Conservation (phyloP, 2,329 filamentous ascomycete genomes). For the Cordyceps cateniannulata region DNA sequence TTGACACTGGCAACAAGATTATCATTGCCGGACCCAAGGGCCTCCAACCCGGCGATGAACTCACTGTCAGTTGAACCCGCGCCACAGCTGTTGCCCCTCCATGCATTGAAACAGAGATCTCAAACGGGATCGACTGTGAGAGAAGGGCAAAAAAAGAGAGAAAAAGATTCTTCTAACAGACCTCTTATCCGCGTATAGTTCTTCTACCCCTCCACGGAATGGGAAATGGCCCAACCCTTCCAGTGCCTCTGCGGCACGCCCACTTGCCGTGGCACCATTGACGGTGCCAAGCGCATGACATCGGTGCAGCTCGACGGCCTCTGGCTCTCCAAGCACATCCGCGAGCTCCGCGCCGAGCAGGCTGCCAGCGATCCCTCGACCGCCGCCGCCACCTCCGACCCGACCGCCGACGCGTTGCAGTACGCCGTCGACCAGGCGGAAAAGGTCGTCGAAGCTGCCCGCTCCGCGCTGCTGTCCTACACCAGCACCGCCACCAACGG, state of each 20-base stretch:
- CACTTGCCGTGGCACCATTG: conserved; percentile 55
- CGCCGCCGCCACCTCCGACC: conserved; percentile 23
- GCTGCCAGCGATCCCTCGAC: neutral
- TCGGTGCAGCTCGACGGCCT: conserved; percentile 46
- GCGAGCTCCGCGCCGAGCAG: conserved; percentile 43
- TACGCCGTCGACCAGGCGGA: conserved; percentile 40
- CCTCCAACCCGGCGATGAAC: conserved; percentile 48
- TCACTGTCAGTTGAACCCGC: conserved; percentile 38
- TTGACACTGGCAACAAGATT: conserved; percentile 51
- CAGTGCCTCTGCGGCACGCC: conserved; percentile 54
- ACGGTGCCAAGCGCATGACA: conserved; percentile 56
- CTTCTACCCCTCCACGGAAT: conserved; percentile 72
- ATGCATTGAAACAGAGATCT: neutral
- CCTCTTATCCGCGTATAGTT: conserved; percentile 36
- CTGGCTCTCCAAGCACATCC: conserved; percentile 58
- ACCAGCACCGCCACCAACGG: conserved; percentile 15
- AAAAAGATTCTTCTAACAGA: neutral
- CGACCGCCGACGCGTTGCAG: conserved; percentile 35
- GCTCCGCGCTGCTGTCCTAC: conserved; percentile 36
- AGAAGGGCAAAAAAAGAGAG: neutral
- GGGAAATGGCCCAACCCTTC: conserved; percentile 67
- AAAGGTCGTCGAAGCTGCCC: conserved; percentile 39
- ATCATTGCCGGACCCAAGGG: conserved; percentile 53
- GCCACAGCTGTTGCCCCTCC: neutral
- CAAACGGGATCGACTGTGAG: neutral